Conservation (phyloP, 163 green algal species). For the Scenedesmus sp. region DNA sequence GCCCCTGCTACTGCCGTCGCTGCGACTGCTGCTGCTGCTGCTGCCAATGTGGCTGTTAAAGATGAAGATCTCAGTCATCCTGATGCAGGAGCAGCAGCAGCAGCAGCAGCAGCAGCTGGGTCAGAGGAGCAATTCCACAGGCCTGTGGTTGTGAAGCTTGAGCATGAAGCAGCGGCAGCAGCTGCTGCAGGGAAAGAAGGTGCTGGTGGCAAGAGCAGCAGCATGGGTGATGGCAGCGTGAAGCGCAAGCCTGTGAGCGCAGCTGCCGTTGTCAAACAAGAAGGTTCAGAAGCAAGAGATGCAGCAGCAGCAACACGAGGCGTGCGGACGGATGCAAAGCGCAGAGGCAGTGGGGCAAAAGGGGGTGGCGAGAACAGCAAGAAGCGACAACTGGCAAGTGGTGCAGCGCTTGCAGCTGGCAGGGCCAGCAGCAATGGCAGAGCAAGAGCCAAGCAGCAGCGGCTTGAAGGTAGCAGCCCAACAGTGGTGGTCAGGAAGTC, state of each 20-base stretch:
- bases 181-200: neutral
- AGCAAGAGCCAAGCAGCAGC: neutral
- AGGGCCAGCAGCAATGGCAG: neutral
- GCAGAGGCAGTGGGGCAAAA: neutral
- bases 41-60: neutral
- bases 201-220: neutral
- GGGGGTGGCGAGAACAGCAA: neutral
- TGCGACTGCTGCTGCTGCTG: neutral
- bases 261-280: neutral
- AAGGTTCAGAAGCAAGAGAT: neutral
- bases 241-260: neutral
- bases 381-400: neutral
- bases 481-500: neutral
- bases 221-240: neutral
- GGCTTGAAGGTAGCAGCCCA: neutral
- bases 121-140: no score
- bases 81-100: neutral
- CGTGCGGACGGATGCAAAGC: neutral
- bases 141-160: neutral
- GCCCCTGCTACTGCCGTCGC: neutral
- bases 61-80: neutral
- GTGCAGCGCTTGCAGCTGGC: neutral
- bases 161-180: neutral
- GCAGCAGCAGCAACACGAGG: neutral
- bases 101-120: conserved; percentile 2